Conservation (phyloP, 202 grass and related monocot genomes). For the Bolboschoenoplectus hybrid region DNA sequence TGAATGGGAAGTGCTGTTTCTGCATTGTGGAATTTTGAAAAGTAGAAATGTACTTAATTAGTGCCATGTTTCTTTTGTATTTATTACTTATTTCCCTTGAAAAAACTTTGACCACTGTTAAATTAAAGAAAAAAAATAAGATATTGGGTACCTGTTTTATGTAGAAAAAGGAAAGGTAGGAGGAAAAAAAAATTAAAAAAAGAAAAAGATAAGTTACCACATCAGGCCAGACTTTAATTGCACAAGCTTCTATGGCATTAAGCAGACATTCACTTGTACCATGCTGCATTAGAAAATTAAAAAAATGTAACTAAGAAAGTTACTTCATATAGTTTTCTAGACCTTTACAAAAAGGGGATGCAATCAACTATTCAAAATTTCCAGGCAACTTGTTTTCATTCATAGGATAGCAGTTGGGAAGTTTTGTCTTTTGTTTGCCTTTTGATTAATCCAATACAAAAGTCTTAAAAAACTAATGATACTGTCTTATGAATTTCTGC, state of each 20-base stretch:
- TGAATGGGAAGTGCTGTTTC: slow-evolving; percentile 76
- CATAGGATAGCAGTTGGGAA: too few relatives aligned
- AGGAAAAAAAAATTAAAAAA: background rate
- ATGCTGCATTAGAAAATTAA: slow-evolving; percentile 57
- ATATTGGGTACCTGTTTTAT: background rate
- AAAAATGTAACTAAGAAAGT: slow-evolving; percentile 12
- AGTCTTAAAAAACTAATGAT: too few relatives aligned
- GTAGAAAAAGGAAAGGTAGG: background rate
- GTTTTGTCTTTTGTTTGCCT: too few relatives aligned
- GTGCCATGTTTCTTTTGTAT: background rate
- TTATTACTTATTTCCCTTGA: background rate
- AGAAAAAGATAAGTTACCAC: slow-evolving; percentile 49
- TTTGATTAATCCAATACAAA: too few relatives aligned
- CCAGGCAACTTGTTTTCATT: background rate
- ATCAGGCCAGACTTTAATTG: slow-evolving; percentile 65
- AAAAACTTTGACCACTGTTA: background rate
- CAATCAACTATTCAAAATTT: background rate
- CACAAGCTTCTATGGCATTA: slow-evolving; percentile 79
- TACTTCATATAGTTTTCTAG: slow-evolving; percentile 9
- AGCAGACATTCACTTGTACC: slow-evolving; percentile 67
- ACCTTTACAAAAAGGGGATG: background rate
- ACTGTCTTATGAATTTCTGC: background rate
- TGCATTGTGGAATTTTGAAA: slow-evolving; percentile 46
- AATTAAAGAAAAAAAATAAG: background rate
- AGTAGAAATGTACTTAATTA: background rate